Percentiles rank a stretch among this genome's conserved stretches.
Evolutionary conservation across 2,329 filamentous ascomycete species (phyloP).

Genomic region (Colletotrichum sp.): DNA sequence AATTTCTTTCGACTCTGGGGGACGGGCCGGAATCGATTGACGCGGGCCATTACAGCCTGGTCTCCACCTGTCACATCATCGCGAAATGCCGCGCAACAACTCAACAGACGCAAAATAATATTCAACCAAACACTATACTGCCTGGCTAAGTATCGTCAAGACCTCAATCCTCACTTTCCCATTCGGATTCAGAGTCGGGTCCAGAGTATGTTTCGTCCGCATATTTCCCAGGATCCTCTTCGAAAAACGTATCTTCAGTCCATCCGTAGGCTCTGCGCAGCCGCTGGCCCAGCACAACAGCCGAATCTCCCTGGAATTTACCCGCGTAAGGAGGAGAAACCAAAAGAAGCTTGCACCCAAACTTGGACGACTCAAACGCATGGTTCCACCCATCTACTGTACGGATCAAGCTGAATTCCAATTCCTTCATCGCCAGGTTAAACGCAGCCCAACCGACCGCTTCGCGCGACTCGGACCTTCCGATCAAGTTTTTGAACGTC

Average conservation of each 20-base stretch:
- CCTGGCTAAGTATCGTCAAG: background rate
- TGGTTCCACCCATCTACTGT: conserved; percentile 24
- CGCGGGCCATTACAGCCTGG: background rate
- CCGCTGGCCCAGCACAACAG: conserved; percentile 31
- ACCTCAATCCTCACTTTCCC: background rate
- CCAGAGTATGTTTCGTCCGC: background rate
- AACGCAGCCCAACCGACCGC: conserved; percentile 41
- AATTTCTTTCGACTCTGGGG: rapidly evolving
- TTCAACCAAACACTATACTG: too few relatives aligned
- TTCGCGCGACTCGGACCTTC: conserved; percentile 29
- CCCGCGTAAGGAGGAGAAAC: conserved; percentile 41
- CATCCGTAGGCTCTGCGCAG: conserved; percentile 41
- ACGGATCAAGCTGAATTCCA: conserved; percentile 44
- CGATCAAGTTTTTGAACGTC: conserved; percentile 38
- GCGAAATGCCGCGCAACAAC: rapidly evolving
- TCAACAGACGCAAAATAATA: too few relatives aligned
- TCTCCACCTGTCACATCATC: rapidly evolving
- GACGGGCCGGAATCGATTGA: background rate
- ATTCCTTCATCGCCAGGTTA: conserved; percentile 41
- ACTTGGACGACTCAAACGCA: background rate
- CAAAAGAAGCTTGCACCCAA: conserved; percentile 29
- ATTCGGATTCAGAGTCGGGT: background rate
- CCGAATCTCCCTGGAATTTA: conserved; percentile 34
- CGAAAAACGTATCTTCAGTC: conserved; percentile 33
- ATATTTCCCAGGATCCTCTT: background rate